Percentiles rank a stretch among this genome's conserved stretches.
phyloP scores from a whole-genome alignment of 768 basidiomycete species.

The Lactarius pseudohatsudake region DNA sequence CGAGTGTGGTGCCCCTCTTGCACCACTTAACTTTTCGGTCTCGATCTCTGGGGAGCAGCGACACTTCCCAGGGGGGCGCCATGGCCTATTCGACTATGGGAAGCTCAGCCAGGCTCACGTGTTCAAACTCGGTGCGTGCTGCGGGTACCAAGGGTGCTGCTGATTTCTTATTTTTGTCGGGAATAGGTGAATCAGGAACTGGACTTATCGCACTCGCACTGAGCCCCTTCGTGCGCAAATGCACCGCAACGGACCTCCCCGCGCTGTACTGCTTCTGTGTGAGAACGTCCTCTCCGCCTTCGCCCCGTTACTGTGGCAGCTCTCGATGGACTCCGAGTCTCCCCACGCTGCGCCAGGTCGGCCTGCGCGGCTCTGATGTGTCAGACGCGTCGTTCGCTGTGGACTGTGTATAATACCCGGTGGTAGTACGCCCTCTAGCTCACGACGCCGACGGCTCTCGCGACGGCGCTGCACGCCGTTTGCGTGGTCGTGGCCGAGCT shows the following conservation, averaged over 20 bases:
- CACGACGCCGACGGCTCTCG: too few species aligned
- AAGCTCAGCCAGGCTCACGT: slow-evolving; percentile 49
- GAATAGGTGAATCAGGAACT: not conserved
- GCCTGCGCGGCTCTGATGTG: not conserved
- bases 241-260: slow-evolving; percentile 27
- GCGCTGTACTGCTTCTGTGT: slow-evolving; percentile 26
- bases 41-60: too few species aligned
- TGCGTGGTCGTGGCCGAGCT: slow-evolving; percentile 5
- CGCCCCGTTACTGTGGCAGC: not conserved
- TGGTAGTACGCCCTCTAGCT: too few species aligned
- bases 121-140: slow-evolving; percentile 65
- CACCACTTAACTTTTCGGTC: too few species aligned
- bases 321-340: slow-evolving; percentile 26
- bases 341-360: slow-evolving; percentile 1
- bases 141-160: slow-evolving; percentile 12
- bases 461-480: not conserved
- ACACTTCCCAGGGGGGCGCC: too few species aligned
- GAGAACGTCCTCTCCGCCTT: slow-evolving; percentile 19
- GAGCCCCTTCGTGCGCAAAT: slow-evolving; percentile 22
- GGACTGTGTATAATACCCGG: slow-evolving; percentile 16
- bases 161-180: not conserved
- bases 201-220: slow-evolving; percentile 10
- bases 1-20: too few species aligned
- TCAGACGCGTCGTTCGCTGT: not conserved
- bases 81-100: slow-evolving; percentile 38